Conservation (phyloP, 2,329 filamentous ascomycete genomes). For the Diaporthe ampelina region DNA sequence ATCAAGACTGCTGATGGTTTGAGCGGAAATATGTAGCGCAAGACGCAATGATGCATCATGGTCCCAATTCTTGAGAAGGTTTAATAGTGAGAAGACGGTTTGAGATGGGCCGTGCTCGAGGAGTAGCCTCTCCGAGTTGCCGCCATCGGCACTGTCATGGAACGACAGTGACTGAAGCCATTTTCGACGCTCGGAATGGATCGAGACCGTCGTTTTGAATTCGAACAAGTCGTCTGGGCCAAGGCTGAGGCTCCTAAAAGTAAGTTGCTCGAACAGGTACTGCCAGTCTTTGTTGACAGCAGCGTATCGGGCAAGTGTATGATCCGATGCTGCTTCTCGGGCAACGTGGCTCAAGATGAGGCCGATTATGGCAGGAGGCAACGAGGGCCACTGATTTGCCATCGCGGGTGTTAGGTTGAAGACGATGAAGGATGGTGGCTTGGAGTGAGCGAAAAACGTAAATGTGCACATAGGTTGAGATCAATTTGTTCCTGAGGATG, state of each 20-base stretch:
- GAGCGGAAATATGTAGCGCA: background rate
- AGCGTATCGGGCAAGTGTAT: background rate
- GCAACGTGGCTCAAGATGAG: background rate
- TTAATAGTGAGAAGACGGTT: background rate
- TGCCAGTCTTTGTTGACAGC: conserved; percentile 9
- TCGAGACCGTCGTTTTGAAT: background rate
- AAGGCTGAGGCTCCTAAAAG: background rate
- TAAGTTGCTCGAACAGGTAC: background rate
- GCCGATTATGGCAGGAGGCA: background rate
- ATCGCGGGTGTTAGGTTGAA: background rate
- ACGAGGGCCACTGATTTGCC: background rate
- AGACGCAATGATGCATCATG: background rate
- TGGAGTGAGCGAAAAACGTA: background rate
- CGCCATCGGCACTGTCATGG: too few relatives aligned
- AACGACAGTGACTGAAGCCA: background rate
- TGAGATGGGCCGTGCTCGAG: background rate
- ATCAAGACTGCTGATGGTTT: background rate
- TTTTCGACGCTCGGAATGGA: background rate
- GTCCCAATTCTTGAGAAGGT: background rate
- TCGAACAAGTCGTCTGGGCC: background rate
- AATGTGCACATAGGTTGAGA: background rate
- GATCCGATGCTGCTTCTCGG: background rate
- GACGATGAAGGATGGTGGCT: too few relatives aligned
- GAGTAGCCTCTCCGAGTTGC: background rate
- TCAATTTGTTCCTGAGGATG: background rate